phyloP scores from a whole-genome alignment of 2,329 filamentous ascomycete genomes.

The Xylariomycetidae sp. region DNA sequence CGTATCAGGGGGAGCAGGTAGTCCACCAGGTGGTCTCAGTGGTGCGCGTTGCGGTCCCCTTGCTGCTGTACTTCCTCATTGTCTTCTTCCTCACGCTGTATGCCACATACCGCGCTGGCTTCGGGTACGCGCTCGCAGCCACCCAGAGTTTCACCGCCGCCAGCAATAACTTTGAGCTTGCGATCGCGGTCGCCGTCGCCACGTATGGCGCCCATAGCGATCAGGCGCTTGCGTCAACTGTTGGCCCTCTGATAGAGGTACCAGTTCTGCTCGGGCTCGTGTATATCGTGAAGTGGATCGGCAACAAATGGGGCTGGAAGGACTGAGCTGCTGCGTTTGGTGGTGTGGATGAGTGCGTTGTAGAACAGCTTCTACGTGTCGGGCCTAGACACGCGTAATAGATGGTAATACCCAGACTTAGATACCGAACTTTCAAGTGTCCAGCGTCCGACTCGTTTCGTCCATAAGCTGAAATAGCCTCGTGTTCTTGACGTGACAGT shows the following conservation, averaged over 20 bases:
- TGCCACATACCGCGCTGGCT: slow-evolving; percentile 59
- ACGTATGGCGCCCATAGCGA: slow-evolving; percentile 73
- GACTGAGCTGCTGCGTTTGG: neutral
- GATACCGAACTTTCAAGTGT: neutral
- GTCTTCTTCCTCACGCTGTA: slow-evolving; percentile 67
- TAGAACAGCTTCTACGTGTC: too few species aligned
- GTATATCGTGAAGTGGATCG: slow-evolving; percentile 61
- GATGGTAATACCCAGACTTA: neutral
- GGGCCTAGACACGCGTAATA: too few species aligned
- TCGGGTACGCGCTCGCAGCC: slow-evolving; percentile 62
- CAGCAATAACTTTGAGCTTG: slow-evolving; percentile 90
- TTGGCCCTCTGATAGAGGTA: slow-evolving; percentile 81
- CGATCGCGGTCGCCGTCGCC: slow-evolving; percentile 81
- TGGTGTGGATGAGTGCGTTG: neutral
- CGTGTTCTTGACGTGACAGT: slow-evolving; percentile 26
- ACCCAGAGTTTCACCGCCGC: slow-evolving; percentile 86
- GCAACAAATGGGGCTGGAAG: slow-evolving; percentile 49
- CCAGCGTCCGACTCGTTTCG: slow-evolving; percentile 9
- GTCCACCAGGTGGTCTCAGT: slow-evolving; percentile 81
- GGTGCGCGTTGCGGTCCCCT: slow-evolving; percentile 70
- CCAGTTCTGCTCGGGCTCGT: slow-evolving; percentile 74
- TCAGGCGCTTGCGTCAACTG: slow-evolving; percentile 75
- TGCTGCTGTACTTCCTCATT: slow-evolving; percentile 73
- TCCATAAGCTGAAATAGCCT: slow-evolving; percentile 26
- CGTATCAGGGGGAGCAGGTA: slow-evolving; percentile 69